Evolutionary conservation across 2,329 filamentous ascomycete species (phyloP), one percentile per base, ranked within the genome.

Genomic region (Xylaria sp.): DNA sequence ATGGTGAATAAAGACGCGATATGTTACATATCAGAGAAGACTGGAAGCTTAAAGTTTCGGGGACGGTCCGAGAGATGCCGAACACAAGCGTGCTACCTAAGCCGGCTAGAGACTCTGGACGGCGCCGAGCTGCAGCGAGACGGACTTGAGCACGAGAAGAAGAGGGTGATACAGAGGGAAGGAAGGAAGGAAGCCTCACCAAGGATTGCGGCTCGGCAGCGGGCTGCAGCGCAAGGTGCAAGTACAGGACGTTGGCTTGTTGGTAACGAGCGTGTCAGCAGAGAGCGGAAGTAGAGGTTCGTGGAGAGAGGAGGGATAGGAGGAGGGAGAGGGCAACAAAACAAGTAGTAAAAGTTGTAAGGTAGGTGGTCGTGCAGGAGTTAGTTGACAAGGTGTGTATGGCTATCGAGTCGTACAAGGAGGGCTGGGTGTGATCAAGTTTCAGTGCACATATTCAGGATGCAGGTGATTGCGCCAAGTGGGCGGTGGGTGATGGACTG

Each of bases 111-210:
- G 60, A 19, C 42, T 67, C 55, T 42, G 17, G 42, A 39, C 48
- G 59, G 64, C 34, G 50, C 55, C 59, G 60, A 51, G 5, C 24
- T 6, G 34, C 32, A n/a, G 48, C 24, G 21, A 21, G 30, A n/a
- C 12, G 21, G 21, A 36, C 32, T 56, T 4, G 30, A 12, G 30
- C 2, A 12, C 12, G 30, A 21, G 6, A 34, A 53, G 47, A 59
- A 27, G 19, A 36, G 14, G n/a, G 19, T 17, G 21, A 39, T 47
- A 42, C 17, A 50, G 32, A 58, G 54, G 50, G 59, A 64, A 47
- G 9, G 55, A 61, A 54, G 19, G 34, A 57, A 24, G 50, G 50
- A 47, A 12, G 6, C 30, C 63, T 66, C 30, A 63, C 59, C n/a
- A 51, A 39, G 34, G 36, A 39, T 30, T 66, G 39, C 42, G 47